Percentiles rank a stretch among this genome's conserved stretches.
Evolutionary conservation across 2,329 filamentous ascomycete genomes (phyloP).

Genomic region (Amylocarpus encephaloides): DNA sequence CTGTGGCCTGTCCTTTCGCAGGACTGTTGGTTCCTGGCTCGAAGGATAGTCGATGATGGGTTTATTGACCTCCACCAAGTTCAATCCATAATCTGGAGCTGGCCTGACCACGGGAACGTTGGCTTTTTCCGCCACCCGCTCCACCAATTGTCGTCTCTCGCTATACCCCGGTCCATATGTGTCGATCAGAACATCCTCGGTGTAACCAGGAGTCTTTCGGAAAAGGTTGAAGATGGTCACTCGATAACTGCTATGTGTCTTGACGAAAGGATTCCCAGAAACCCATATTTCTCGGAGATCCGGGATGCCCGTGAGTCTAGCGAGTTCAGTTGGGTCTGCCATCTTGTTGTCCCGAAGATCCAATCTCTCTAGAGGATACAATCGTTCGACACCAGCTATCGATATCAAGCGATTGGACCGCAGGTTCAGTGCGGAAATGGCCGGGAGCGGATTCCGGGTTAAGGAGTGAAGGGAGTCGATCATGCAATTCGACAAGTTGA

Average conservation of each 20-base stretch:
- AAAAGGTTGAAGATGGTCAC: conserved; percentile 95
- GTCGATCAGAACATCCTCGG: conserved; percentile 86
- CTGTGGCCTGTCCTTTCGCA: conserved; percentile 51
- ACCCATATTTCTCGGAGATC: conserved; percentile 92
- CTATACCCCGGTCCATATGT: conserved; percentile 74
- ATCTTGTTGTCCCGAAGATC: conserved; percentile 88
- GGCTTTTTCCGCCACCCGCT: conserved; percentile 69
- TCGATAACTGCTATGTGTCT: conserved; percentile 78
- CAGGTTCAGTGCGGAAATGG: conserved; percentile 88
- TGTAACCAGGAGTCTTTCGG: conserved; percentile 80
- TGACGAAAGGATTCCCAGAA: conserved; percentile 83
- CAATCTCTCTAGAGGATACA: conserved; percentile 81
- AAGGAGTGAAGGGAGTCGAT: conserved; percentile 90
- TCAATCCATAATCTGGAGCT: conserved; percentile 50
- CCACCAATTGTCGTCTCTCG: conserved; percentile 78
- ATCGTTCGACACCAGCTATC: conserved; percentile 81
- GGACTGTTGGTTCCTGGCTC: conserved; percentile 42
- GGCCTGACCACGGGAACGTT: conserved; percentile 74
- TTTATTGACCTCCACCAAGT: conserved; percentile 61
- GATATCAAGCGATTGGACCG: conserved; percentile 82
- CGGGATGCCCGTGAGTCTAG: conserved; percentile 81
- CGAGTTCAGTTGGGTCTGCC: conserved; percentile 85
- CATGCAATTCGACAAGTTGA: conserved; percentile 97
- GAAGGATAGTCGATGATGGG: conserved; percentile 51
- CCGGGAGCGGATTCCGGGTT: conserved; percentile 77